Evolutionary conservation across 768 basidiomycete species (phyloP), one percentile per base, ranked within the genome.

Genomic region (Termitomyces heimii): DNA sequence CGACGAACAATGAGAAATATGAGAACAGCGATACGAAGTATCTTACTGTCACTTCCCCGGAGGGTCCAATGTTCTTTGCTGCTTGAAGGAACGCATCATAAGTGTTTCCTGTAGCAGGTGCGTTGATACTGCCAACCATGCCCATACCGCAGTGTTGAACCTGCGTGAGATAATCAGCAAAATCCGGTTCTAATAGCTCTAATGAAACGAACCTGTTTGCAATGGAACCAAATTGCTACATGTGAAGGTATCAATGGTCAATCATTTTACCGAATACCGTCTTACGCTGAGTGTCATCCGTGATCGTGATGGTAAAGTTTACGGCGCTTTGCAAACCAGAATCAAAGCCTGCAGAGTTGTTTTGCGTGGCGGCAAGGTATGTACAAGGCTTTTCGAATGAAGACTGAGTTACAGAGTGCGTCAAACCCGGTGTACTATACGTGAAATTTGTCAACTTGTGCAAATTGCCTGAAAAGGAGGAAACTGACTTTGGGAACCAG

Each of bases 321-420:
- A 63, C 66, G 0, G 66, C 68, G 7, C 43, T 28, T 40, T 68
- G 68, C 55, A 85, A 65, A 34, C 81, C 82, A 29, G 82, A 83
- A 68, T 84, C 82, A 58, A 86, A 84, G 2, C 82, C 82, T 13
- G 70, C 71, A 10, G 71, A 55, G 40, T 63, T 69, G 59, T 68
- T 75, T 29, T 64, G 54, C 32, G 70, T 64, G 10, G 77, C 75
- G 1, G 68, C 67, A 39, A 85, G 75, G 54, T 74, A 74, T 10
- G 73, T 76, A 71, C 84, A 85, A 24, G 84, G 84, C 22, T 62
- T 62, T 16, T 66, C 71, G 63, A 85, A 84, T 14, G 78, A 75
- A 10, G 82, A 82, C 63, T 84, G 81, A 12, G 82, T 82, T 35
- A 85, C 77, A 18, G 77, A 81, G 63, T 85, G 83, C 29, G 67